Evolutionary conservation across 768 basidiomycete genomes (phyloP).

Genomic region (Phanerochaete sordida): DNA sequence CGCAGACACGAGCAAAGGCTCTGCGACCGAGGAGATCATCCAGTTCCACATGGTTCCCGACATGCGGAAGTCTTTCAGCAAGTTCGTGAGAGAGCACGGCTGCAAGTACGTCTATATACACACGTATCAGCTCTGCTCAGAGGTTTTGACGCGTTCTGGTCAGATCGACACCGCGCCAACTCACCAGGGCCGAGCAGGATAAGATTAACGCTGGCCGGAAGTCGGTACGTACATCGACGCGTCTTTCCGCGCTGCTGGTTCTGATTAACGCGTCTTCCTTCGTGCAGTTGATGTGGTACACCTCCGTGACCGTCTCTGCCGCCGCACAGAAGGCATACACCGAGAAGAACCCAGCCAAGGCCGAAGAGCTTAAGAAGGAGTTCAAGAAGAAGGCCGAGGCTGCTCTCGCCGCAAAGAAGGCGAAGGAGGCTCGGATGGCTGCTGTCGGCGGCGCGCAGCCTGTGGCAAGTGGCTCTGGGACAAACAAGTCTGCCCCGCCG

Average conservation of each 20-base stretch:
- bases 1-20: slow-evolving; percentile 1
- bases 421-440: neutral
- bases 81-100: neutral
- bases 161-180: neutral
- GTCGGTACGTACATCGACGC: neutral
- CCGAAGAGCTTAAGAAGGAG: neutral
- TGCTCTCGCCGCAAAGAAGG: neutral
- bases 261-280: neutral
- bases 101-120: neutral
- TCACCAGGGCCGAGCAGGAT: slow-evolving; percentile 2
- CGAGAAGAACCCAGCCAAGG: neutral
- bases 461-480: neutral
- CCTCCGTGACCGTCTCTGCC: neutral
- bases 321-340: slow-evolving; percentile 2
- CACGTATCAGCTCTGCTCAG: neutral
- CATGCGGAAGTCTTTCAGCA: slow-evolving; percentile 4
- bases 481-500: neutral
- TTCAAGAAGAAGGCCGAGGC: neutral
- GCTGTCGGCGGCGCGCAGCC: neutral
- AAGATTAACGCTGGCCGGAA: slow-evolving; percentile 1
- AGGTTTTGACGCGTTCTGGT: neutral
- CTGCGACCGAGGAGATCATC: neutral
- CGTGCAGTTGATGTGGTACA: slow-evolving; percentile 5
- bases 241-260: neutral
- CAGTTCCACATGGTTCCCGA: slow-evolving; percentile 1